Evolutionary conservation across 164 flowering plant species (phyloP).

Genomic region (Sextonia rubra): DNA sequence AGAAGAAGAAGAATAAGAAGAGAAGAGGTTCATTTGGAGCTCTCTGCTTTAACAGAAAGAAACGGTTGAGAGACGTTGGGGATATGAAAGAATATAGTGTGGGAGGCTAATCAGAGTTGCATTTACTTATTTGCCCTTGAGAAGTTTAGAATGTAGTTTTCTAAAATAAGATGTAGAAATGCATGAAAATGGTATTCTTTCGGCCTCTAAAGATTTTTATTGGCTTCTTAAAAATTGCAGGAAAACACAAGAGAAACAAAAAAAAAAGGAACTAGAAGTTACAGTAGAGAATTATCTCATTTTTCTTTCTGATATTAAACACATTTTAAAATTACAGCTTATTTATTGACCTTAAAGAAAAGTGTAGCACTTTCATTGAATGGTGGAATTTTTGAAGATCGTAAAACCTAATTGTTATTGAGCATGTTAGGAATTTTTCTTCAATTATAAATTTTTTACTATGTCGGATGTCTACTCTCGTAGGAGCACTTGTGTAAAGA

Average conservation of each 20-base stretch:
- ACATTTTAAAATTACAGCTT: not conserved
- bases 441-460: too few species aligned
- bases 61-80: too few species aligned
- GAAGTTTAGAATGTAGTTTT: too few species aligned
- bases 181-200: not conserved
- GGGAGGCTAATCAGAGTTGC: too few species aligned
- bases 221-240: not conserved
- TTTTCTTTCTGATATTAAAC: not conserved
- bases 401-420: too few species aligned
- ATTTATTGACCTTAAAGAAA: not conserved
- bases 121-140: too few species aligned
- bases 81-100: too few species aligned
- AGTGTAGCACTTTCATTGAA: not conserved
- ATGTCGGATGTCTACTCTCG: too few species aligned
- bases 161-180: too few species aligned
- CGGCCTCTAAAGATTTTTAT: not conserved
- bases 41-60: not conserved
- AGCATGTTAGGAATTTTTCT: too few species aligned
- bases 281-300: not conserved
- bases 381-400: not conserved
- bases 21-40: constrained; percentile 25
- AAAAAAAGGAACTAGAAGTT: not conserved
- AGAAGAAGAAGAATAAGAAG: constrained; percentile 18
- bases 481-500: too few species aligned
- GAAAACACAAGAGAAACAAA: not conserved